Percentiles rank a stretch among this genome's conserved stretches.
phyloP scores from a whole-genome alignment of 768 basidiomycete genomes.

The Pulveroboletus sp. region DNA sequence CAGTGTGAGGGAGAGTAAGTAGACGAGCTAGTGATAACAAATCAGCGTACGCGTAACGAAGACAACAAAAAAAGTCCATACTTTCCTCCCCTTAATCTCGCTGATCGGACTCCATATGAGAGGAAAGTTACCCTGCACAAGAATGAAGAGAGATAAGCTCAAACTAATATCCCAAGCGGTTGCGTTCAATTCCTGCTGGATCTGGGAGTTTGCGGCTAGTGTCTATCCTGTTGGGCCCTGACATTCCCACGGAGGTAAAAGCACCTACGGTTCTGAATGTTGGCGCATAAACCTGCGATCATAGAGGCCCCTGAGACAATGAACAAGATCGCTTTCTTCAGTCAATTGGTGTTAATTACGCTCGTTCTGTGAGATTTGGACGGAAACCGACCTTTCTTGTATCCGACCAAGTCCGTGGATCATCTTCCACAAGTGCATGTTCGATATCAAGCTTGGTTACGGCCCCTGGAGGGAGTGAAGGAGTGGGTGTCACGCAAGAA shows the following conservation, averaged over 20 bases:
- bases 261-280: constrained; percentile 30
- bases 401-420: constrained; percentile 58
- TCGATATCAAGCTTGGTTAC: constrained; percentile 33
- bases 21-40: constrained; percentile 41
- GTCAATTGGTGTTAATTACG: neutral
- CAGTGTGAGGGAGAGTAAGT: constrained; percentile 47
- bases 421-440: constrained; percentile 46
- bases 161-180: constrained; percentile 59
- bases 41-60: neutral
- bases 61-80: constrained; percentile 20
- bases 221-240: neutral
- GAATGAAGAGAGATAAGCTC: constrained; percentile 66
- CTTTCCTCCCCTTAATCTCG: constrained; percentile 70
- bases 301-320: constrained; percentile 27
- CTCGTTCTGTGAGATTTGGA: neutral
- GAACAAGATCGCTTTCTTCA: constrained; percentile 18
- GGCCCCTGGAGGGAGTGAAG: neutral
- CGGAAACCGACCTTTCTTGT: constrained; percentile 45
- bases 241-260: neutral
- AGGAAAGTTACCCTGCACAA: constrained; percentile 56
- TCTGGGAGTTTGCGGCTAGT: constrained; percentile 62
- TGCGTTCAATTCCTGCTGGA: constrained; percentile 58
- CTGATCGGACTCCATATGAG: constrained; percentile 30
- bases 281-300: constrained; percentile 25
- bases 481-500: neutral